phyloP scores from a whole-genome alignment of 106 monocot genomes.

The Phalaenopsis equestris region DNA sequence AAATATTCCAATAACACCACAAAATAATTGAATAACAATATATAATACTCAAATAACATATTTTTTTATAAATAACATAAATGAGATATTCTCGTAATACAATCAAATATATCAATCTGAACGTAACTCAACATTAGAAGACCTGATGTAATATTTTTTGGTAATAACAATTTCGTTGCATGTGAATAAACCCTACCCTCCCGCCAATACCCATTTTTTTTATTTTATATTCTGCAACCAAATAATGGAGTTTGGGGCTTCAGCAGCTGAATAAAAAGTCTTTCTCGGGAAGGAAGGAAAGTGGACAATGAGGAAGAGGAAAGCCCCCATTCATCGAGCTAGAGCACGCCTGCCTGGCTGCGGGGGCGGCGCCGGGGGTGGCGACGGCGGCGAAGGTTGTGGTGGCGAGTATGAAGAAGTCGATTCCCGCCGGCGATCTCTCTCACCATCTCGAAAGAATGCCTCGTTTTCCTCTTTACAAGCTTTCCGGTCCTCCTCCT shows the following conservation, averaged over 20 bases:
- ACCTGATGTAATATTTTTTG: no score
- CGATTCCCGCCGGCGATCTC: conserved; percentile 28
- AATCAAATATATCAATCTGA: no score
- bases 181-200: background rate
- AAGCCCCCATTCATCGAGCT: conserved; percentile 2
- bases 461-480: conserved; percentile 15
- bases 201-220: background rate
- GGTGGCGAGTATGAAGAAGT: conserved; percentile 7
- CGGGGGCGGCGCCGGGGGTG: no score
- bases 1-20: no score
- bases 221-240: background rate
- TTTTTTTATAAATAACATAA: no score
- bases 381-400: background rate
- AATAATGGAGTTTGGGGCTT: background rate
- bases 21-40: no score
- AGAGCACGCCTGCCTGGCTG: background rate
- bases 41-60: no score
- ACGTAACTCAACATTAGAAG: no score
- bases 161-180: no score
- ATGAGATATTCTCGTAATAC: no score
- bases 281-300: background rate
- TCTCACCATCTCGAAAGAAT: conserved; percentile 38
- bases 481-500: conserved; percentile 1
- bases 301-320: conserved; percentile 20
- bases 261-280: background rate